Conservation (phyloP, 2,329 filamentous ascomycete genomes). For the Verticillium isaacii region DNA sequence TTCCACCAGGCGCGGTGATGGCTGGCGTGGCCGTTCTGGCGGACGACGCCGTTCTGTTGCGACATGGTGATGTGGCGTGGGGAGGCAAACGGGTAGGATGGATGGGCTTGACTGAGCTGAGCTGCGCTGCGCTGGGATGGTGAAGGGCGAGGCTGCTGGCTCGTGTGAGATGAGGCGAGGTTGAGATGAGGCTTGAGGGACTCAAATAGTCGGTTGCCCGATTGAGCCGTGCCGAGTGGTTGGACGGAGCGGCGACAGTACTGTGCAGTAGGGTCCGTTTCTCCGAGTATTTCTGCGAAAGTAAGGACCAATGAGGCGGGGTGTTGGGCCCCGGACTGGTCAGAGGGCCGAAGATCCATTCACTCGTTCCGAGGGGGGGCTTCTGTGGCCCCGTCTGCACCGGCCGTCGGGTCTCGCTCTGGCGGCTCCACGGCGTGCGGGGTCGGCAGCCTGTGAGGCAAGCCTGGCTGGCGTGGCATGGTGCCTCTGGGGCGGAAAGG, state of each 20-base stretch:
- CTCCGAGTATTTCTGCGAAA: background rate
- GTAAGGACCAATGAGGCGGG: background rate
- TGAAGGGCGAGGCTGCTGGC: background rate
- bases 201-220: background rate
- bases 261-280: background rate
- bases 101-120: background rate
- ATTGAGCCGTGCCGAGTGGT: background rate
- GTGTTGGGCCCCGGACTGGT: background rate
- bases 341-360: background rate
- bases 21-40: background rate
- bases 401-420: background rate
- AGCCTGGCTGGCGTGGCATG: background rate
- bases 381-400: background rate
- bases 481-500: background rate
- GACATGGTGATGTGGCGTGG: background rate
- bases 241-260: background rate
- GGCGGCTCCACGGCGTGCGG: background rate
- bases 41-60: background rate
- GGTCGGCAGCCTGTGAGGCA: background rate
- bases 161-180: background rate
- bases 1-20: constrained; percentile 49
- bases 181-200: background rate
- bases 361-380: background rate
- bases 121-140: background rate
- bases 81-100: too few relatives aligned